A percentile compares a stretch with the other conserved stretches of the same genome.
Conservation (phyloP, 116 monocot species). For the Zostera marina region DNA sequence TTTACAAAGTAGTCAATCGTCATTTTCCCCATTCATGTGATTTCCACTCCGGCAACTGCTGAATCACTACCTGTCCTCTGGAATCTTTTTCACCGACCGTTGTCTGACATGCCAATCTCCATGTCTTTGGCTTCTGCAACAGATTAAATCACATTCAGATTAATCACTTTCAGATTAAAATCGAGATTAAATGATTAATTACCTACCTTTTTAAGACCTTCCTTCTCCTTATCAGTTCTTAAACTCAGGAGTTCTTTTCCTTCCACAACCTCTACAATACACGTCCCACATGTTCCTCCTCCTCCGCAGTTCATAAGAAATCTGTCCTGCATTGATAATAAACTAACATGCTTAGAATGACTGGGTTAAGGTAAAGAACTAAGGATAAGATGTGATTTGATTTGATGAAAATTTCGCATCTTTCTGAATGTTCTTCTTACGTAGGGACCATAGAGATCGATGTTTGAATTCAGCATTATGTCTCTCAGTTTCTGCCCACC, state of each 20-base stretch:
- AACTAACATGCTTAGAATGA: no score
- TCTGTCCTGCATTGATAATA: slow-evolving; percentile 21
- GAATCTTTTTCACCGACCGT: slow-evolving; percentile 51
- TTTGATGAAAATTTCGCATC: no score
- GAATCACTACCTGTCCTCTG: slow-evolving; percentile 79
- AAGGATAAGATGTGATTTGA: no score
- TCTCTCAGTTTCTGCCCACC: slow-evolving; percentile 82
- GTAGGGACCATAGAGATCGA: slow-evolving; percentile 84
- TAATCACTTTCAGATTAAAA: no score
- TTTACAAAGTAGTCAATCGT: not conserved
- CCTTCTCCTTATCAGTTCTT: slow-evolving; percentile 56
- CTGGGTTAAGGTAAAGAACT: no score
- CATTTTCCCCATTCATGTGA: slow-evolving; percentile 39
- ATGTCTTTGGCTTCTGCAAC: slow-evolving; percentile 72
- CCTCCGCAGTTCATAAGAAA: slow-evolving; percentile 56
- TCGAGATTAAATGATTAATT: no score
- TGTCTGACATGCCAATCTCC: slow-evolving; percentile 88
- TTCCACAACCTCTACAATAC: slow-evolving; percentile 71
- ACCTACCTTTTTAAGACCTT: slow-evolving; percentile 69
- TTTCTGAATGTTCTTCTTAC: slow-evolving; percentile 19
- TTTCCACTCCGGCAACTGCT: slow-evolving; percentile 83
- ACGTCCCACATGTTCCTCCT: slow-evolving; percentile 65
- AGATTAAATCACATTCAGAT: no score
- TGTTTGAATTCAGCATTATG: slow-evolving; percentile 73
- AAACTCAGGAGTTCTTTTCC: slow-evolving; percentile 55